Evolutionary conservation across 163 green algal species (phyloP).

Genomic region (Chloromonas sp.): DNA sequence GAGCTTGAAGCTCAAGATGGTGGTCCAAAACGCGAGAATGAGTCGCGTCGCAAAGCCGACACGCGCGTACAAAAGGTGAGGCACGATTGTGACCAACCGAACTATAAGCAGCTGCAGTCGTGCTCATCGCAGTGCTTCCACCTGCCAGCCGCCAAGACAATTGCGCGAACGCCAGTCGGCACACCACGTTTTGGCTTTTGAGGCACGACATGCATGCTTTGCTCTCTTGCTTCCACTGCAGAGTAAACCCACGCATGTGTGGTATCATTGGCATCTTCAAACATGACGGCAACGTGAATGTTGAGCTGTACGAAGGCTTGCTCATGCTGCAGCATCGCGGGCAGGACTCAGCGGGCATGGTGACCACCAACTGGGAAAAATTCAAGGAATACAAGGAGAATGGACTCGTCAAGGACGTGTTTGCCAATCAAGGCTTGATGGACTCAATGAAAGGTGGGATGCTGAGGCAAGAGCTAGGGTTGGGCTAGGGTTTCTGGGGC

Average conservation of each 20-base stretch:
- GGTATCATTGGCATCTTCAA: constrained; percentile 92
- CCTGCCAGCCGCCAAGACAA: too few species aligned
- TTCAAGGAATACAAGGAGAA: constrained; percentile 94
- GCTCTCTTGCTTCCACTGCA: constrained; percentile 1
- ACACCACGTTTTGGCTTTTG: too few species aligned
- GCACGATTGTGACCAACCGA: too few species aligned
- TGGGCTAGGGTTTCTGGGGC: not conserved
- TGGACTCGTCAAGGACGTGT: constrained; percentile 93
- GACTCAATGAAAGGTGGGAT: constrained; percentile 63
- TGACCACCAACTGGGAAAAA: constrained; percentile 76
- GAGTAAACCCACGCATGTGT: constrained; percentile 55
- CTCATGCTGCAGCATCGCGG: constrained; percentile 95
- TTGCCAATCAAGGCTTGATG: constrained; percentile 62
- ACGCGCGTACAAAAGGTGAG: constrained; percentile 2
- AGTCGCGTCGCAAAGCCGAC: constrained; percentile 9
- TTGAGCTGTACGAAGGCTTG: constrained; percentile 92
- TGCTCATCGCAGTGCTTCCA: too few species aligned
- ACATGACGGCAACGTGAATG: constrained; percentile 50
- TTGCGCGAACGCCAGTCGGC: too few species aligned
- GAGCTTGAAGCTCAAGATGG: constrained; percentile 25
- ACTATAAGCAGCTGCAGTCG: too few species aligned
- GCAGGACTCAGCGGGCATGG: constrained; percentile 94
- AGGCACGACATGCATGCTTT: too few species aligned
- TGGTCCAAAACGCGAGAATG: constrained; percentile 14
- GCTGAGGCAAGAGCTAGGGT: not conserved